Evolutionary conservation across 139 green algal species (phyloP), one percentile per base, ranked within the genome.

Genomic region (Marvania coccoides): DNA sequence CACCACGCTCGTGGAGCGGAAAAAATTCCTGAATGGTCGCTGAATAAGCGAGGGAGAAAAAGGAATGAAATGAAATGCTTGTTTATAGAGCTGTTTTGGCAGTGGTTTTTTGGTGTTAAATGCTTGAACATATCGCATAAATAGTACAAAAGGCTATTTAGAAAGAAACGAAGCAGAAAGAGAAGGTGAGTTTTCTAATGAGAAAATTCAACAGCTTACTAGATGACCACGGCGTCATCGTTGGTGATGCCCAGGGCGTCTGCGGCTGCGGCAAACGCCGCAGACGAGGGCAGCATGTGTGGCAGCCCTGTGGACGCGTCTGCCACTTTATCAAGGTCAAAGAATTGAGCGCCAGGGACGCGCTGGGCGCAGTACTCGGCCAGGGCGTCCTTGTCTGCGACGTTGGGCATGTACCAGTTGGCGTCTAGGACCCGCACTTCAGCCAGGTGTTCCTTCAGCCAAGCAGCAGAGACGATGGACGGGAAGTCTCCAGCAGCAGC

Each of bases 1-100:
- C 88, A 98, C 92, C 93, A 98, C 0, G 70, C 85, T 4, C 93
- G 72, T 0, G 93, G 83, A 0, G 87, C 79, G 37, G 75, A 88
- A 78, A 97, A 98, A 26, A 95, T 75, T 48, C 93, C 92, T 34
- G 75, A 37, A 30, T 86, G 64, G 76, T 98, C 93, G 62, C n/a
- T n/a, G n/a, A n/a, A n/a, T n/a, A n/a, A n/a, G n/a, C n/a, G n/a
- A n/a, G n/a, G n/a, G n/a, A n/a, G n/a, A n/a, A n/a, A n/a, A n/a
- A n/a, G n/a, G n/a, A n/a, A n/a, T n/a, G n/a, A n/a, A n/a, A n/a
- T n/a, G n/a, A n/a, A n/a, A n/a, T n/a, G n/a, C n/a, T n/a, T n/a
- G n/a, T n/a, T n/a, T n/a, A n/a, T n/a, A n/a, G n/a, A n/a, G n/a
- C n/a, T n/a, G n/a, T n/a, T n/a, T n/a, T n/a, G n/a, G n/a, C n/a